Evolutionary conservation across 169 alveolate genomes (phyloP).

Genomic region (Blepharisma undulans): DNA sequence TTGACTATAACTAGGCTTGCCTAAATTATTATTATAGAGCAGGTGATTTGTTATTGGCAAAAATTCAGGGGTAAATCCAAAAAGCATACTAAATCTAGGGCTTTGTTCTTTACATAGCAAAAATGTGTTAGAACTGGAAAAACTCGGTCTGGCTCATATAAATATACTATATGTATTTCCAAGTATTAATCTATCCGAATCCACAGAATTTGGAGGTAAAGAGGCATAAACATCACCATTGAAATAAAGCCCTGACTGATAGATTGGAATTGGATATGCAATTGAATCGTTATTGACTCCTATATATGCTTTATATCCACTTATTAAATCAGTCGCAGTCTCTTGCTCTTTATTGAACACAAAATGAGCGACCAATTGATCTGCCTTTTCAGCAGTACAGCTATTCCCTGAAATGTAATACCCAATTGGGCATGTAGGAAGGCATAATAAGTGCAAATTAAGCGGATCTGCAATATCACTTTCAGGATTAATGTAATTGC

Average conservation of each 20-base stretch:
- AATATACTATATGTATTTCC: background rate
- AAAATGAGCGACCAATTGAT: background rate
- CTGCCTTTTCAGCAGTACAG: background rate
- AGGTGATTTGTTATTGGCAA: too few species aligned
- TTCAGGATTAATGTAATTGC: constrained; percentile 3
- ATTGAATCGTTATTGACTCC: background rate
- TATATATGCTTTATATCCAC: constrained; percentile 17
- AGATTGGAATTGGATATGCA: background rate
- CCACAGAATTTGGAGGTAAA: constrained; percentile 10
- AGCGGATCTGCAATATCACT: background rate
- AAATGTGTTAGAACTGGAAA: background rate
- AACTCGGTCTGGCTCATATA: background rate
- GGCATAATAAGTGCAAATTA: background rate
- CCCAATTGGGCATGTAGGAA: constrained; percentile 3
- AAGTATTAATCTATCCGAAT: background rate
- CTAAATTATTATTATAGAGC: too few species aligned
- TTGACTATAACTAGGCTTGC: too few species aligned
- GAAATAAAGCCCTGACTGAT: background rate
- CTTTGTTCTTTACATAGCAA: background rate
- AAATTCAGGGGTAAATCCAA: background rate
- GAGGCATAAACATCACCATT: background rate
- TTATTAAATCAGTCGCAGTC: background rate
- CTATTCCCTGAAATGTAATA: background rate
- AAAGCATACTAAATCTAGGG: background rate
- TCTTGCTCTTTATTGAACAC: background rate